Base-by-base conservation (phyloP, 2,329 filamentous ascomycete species). In the Apiospora malaysiana region DNA sequence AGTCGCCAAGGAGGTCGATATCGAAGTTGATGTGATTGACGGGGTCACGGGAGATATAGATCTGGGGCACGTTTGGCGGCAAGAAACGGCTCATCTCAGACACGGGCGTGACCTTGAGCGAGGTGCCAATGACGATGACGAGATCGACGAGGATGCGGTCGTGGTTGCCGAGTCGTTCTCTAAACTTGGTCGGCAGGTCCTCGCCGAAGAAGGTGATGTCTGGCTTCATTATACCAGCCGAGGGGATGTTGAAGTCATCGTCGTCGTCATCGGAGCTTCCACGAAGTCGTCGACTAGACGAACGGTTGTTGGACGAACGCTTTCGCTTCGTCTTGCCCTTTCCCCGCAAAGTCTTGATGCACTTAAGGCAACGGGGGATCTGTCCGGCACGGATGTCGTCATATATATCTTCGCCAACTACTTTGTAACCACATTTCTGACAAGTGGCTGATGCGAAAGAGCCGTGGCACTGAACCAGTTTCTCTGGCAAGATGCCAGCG, bases 131-230 rank as follows among this genome's bases (percentile, higher is more conserved):
- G 75, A 98, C 95, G 75, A 99, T 91, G 75, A 98, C 93, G 21
- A 99, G 87, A 79, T 99, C 96, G 1, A 93, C 93, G 71, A 89
- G 86, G 74, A 94, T 89, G 71, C 90, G 90, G 81, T 99, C 96
- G 76, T 94, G 88, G 72, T 93, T 87, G n/a, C 93, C 90, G 18
- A 98, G 88, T 9, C 95, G 92, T 68, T 89, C 86, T 71, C 92
- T 93, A 82, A 99, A 99, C 75, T 90, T 89, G 76, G 93, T 90
- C 0, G 95, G 95, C 0, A 99, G 90, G 68, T 91, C 88, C 83
- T 99, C 96, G 75, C 95, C 95, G 78, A 98, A 98, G 85, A 99
- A 98, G 66, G 94, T 98, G 79, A 99, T 98, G 83, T 98, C 95
- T 10, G 96, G 96, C 86, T 93, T 97, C 94, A 97, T 97, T 79